Conservation (phyloP, 176 grass and related monocot species). For the Musa schizocarpa region DNA sequence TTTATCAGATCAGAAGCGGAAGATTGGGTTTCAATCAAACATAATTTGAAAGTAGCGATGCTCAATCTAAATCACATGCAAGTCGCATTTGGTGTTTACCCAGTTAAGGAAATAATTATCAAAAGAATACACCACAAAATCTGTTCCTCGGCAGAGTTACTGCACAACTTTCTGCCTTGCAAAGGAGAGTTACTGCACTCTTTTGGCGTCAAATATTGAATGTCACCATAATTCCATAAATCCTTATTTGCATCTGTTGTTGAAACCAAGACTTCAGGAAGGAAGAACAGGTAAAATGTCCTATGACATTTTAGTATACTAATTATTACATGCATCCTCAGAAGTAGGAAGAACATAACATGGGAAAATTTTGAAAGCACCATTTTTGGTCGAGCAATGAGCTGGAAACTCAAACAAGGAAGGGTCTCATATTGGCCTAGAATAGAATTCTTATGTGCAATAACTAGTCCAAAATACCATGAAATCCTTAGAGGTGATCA, state of each 20-base stretch:
- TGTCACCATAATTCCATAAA: neutral
- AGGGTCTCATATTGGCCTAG: neutral
- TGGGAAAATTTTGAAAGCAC: neutral
- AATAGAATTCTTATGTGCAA: constrained; percentile 2
- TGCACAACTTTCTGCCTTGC: too few species aligned
- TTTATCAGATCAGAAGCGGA: too few species aligned
- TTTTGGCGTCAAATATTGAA: too few species aligned
- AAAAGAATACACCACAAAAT: too few species aligned
- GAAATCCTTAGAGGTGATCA: constrained; percentile 49
- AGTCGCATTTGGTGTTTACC: too few species aligned
- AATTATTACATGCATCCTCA: neutral
- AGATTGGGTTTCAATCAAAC: too few species aligned
- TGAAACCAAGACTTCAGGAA: neutral
- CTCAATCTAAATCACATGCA: too few species aligned
- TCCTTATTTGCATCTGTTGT: neutral
- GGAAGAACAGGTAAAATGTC: neutral
- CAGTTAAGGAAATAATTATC: too few species aligned
- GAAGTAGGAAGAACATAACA: neutral
- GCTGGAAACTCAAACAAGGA: neutral
- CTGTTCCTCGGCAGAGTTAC: too few species aligned
- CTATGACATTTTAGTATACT: neutral
- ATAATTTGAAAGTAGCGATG: too few species aligned
- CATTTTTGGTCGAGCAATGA: neutral
- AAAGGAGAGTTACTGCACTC: too few species aligned
- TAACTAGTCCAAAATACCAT: neutral